Percentiles rank a stretch among this genome's conserved stretches.
Conservation (phyloP, 768 basidiomycete species). For the Auricularia cornea region DNA sequence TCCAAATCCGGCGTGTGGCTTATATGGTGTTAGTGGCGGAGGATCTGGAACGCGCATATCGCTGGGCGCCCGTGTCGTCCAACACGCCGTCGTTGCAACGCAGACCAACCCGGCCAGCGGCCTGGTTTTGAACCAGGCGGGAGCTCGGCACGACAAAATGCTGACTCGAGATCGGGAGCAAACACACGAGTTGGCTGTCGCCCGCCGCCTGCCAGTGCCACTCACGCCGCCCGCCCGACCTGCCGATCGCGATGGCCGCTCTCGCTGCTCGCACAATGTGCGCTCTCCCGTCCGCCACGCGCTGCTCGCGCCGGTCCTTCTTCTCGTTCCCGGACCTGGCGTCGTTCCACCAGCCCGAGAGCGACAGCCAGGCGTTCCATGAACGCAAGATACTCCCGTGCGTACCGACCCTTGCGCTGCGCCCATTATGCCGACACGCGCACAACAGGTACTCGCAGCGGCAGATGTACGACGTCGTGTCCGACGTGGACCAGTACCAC, state of each 20-base stretch:
- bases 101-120: too few species aligned
- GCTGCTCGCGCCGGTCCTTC: slow-evolving; percentile 20
- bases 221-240: too few species aligned
- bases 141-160: not conserved
- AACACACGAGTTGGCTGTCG: not conserved
- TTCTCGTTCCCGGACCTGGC: slow-evolving; percentile 48
- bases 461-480: slow-evolving; percentile 79
- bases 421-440: slow-evolving; percentile 1
- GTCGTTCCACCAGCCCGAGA: slow-evolving; percentile 27
- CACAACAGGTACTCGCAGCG: slow-evolving; percentile 57
- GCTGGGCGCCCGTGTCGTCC: too few species aligned
- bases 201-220: too few species aligned
- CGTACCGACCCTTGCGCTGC: slow-evolving; percentile 28
- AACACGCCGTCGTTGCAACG: too few species aligned
- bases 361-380: slow-evolving; percentile 55
- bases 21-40: too few species aligned
- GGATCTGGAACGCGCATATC: too few species aligned
- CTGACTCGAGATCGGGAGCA: not conserved
- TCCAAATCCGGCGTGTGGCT: too few species aligned
- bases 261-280: not conserved
- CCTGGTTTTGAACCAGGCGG: not conserved
- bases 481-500: slow-evolving; percentile 80
- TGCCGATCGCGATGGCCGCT: not conserved
- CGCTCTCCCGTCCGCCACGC: not conserved
- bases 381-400: slow-evolving; percentile 87